phyloP scores from a whole-genome alignment of 2,329 filamentous ascomycete genomes.

The Arachnopeziza araneosa region DNA sequence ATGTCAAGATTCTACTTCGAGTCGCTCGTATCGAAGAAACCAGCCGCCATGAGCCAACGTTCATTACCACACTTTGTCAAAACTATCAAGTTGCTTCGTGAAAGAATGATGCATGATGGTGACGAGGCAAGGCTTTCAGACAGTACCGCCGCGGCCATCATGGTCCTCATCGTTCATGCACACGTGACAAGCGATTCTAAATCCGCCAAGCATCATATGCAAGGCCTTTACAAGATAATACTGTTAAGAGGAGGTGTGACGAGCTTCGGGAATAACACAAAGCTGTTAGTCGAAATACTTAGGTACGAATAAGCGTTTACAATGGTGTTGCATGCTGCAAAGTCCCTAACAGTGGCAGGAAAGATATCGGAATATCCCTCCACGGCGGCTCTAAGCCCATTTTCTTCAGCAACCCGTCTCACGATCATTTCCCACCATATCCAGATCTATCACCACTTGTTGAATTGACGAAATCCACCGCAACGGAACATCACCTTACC shows the following conservation, averaged over 20 bases:
- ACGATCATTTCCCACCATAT: conserved; percentile 18
- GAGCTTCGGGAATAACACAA: conserved; percentile 19
- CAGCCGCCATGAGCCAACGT: not conserved
- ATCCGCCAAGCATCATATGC: conserved; percentile 31
- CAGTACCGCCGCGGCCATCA: conserved; percentile 31
- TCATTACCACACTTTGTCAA: conserved; percentile 23
- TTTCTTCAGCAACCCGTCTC: conserved; percentile 22
- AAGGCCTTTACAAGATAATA: conserved; percentile 35
- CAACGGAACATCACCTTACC: not conserved
- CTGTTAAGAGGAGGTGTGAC: conserved; percentile 32
- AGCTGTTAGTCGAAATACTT: conserved; percentile 29
- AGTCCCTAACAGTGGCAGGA: conserved; percentile 1
- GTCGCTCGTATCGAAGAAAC: not conserved
- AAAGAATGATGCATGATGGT: conserved; percentile 24
- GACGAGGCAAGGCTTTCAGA: conserved; percentile 27
- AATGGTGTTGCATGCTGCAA: not conserved
- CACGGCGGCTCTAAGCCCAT: conserved; percentile 19
- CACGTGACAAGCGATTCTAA: conserved; percentile 27
- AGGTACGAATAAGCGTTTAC: conserved; percentile 20
- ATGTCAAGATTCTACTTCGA: conserved; percentile 30
- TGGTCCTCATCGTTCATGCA: conserved; percentile 31
- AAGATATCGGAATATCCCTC: conserved; percentile 27
- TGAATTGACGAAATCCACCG: not conserved
- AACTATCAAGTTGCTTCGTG: conserved; percentile 28
- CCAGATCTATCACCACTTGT: conserved; percentile 17